These are phyloP conservation scores for Exophiala sideris DNA, from an alignment of 2,329 filamentous ascomycete species.

Conservation along the genomic window DNA sequence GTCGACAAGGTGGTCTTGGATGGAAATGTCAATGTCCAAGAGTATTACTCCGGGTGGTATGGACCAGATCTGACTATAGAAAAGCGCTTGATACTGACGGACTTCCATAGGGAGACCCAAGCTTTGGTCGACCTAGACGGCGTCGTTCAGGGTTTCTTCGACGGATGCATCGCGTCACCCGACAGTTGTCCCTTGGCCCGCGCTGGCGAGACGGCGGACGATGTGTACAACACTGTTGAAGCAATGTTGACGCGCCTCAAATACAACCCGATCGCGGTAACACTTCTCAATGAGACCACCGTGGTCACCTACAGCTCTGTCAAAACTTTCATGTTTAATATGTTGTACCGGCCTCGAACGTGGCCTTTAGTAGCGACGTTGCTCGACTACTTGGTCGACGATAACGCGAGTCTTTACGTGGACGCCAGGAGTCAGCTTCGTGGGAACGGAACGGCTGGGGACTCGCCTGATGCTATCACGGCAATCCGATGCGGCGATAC, in stretches of 20 bases:
- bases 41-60: conserved; percentile 12
- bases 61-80: background rate
- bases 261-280: conserved; percentile 2
- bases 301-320: background rate
- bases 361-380: conserved; percentile 8
- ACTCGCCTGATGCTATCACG: background rate
- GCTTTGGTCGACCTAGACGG: conserved; percentile 3
- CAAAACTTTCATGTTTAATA: background rate
- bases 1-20: conserved; percentile 40
- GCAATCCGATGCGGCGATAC: conserved; percentile 18
- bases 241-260: background rate
- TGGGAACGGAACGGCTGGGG: background rate
- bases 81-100: background rate
- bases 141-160: conserved; percentile 6
- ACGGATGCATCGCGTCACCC: conserved; percentile 3
- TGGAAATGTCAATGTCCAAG: conserved; percentile 10
- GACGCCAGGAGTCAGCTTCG: background rate
- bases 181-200: conserved; percentile 2
- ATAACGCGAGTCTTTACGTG: background rate
- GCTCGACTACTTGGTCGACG: background rate
- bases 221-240: conserved; percentile 3
- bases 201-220: background rate
- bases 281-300: background rate
- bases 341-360: conserved; percentile 2
- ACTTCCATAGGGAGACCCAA: background rate